Base-by-base conservation (phyloP, 1,284 basidiomycete species). In the Ceratobasidium sp. region DNA sequence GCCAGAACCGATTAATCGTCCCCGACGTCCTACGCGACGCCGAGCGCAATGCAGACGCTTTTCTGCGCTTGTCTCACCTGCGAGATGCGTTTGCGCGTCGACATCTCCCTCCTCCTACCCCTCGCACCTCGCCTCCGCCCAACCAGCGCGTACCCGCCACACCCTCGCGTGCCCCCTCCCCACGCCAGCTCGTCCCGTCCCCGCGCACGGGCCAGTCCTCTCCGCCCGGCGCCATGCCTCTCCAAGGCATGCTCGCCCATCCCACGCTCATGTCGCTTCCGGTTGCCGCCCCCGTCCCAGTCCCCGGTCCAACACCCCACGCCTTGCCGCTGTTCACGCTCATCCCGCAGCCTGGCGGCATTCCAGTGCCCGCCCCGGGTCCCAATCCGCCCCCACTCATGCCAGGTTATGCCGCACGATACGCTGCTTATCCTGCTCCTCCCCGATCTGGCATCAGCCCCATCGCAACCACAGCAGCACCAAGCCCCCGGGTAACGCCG, bases 261-360 rank as follows among this genome's bases (percentile, higher is more conserved):
- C 67, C 53, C 24, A 59, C 67, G 27, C 67, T 71, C 67, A 71
- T 71, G 67, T 71, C 67, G 7, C 15, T 71, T 36, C 67, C 67
- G 4, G 53, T 59, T 19, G 67, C 54, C 17, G 54, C 54, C n/a
- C 67, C 54, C 1, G 67, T 71, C 54, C 67, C 67, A 8, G 54
- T 71, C 9, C 67, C 67, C n/a, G 54, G 67, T 11, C 67, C 67
- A 17, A 71, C 54, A n/a, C 67, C 54, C 41, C 67, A 71, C 31
- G 33, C 67, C n/a, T 6, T 71, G 36, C 67, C 67, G n/a, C 44
- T 71, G 8, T 71, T 71, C 54, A 47, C 67, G 15, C 67, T 71
- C 67, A 27, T 71, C 15, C 54, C 67, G 54, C 67, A 71, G 56
- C 67, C 41, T 8, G 67, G 67, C 67, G 67, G 67, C 67, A 71